Evolutionary conservation across 192 early-diverging fungal species (phyloP).

Genomic region (Spinellus fusiger): DNA sequence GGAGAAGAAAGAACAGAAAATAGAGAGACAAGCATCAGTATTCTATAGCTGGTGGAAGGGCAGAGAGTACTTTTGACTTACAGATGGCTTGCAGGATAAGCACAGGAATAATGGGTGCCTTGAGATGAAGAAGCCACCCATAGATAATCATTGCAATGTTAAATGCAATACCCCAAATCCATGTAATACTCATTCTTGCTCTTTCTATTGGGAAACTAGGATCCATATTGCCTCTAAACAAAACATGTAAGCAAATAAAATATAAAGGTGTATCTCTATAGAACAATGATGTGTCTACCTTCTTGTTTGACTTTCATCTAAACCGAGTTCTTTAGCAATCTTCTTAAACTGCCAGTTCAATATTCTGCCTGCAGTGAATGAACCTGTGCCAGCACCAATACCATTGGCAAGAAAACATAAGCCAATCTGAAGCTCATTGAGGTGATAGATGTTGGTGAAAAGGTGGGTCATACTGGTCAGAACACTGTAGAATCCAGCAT

Average conservation of each 20-base stretch:
- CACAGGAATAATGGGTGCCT: background rate
- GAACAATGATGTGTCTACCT: background rate
- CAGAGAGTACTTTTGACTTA: too few relatives aligned
- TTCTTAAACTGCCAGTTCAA: slow-evolving; percentile 16
- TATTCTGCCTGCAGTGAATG: slow-evolving; percentile 28
- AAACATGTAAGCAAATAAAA: background rate
- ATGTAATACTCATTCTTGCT: slow-evolving; percentile 8
- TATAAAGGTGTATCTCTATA: background rate
- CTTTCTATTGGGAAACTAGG: slow-evolving; percentile 11
- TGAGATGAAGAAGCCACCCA: background rate
- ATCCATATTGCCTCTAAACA: slow-evolving; percentile 4
- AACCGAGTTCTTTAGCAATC: slow-evolving; percentile 2
- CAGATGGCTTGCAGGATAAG: slow-evolving; percentile 11
- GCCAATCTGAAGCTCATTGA: slow-evolving; percentile 33
- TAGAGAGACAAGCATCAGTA: background rate
- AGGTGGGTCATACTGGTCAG: slow-evolving; percentile 33
- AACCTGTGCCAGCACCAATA: slow-evolving; percentile 33
- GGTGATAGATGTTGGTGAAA: slow-evolving; percentile 23
- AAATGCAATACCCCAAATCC: background rate
- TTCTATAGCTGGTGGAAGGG: too few relatives aligned
- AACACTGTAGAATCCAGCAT: slow-evolving; percentile 34
- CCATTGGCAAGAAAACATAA: slow-evolving; percentile 40
- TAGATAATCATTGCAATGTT: slow-evolving; percentile 6
- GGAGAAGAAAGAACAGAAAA: background rate
- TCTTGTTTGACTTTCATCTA: background rate